These are phyloP conservation scores for Calonectria montana DNA, from an alignment of 2,329 filamentous ascomycete species.

Conservation along the genomic window DNA sequence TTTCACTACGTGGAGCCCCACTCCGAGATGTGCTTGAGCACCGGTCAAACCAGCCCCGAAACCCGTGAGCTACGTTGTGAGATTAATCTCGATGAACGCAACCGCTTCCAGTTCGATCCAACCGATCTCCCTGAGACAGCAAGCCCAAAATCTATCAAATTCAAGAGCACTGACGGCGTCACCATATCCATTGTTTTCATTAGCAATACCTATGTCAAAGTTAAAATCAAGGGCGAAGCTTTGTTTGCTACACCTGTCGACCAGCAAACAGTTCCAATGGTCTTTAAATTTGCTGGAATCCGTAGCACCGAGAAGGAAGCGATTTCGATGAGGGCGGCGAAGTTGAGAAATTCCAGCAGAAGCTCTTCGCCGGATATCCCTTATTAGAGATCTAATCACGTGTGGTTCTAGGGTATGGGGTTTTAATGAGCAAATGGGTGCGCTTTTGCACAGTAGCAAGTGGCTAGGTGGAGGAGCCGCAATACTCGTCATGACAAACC, in stretches of 20 bases:
- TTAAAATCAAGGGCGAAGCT: not conserved
- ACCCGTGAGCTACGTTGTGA: not conserved
- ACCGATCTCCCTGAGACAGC: not conserved
- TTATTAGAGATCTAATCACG: too few species aligned
- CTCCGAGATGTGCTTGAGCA: not conserved
- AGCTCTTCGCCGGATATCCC: too few species aligned
- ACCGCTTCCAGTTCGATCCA: not conserved
- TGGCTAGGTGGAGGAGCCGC: too few species aligned
- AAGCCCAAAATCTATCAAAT: not conserved
- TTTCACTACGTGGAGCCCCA: not conserved
- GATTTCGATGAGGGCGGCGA: not conserved
- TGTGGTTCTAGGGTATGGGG: too few species aligned
- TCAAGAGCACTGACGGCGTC: not conserved
- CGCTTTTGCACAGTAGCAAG: too few species aligned
- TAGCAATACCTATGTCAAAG: not conserved
- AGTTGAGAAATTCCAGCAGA: too few species aligned
- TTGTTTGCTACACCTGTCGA: not conserved
- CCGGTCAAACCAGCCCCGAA: not conserved
- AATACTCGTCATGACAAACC: too few species aligned
- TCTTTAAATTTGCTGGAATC: not conserved
- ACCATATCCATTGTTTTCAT: not conserved
- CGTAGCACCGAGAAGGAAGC: not conserved
- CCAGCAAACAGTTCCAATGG: not conserved
- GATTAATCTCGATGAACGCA: not conserved
- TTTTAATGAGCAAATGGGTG: too few species aligned